phyloP scores from a whole-genome alignment of 2,329 filamentous ascomycete species.

The Cytospora leucostoma region DNA sequence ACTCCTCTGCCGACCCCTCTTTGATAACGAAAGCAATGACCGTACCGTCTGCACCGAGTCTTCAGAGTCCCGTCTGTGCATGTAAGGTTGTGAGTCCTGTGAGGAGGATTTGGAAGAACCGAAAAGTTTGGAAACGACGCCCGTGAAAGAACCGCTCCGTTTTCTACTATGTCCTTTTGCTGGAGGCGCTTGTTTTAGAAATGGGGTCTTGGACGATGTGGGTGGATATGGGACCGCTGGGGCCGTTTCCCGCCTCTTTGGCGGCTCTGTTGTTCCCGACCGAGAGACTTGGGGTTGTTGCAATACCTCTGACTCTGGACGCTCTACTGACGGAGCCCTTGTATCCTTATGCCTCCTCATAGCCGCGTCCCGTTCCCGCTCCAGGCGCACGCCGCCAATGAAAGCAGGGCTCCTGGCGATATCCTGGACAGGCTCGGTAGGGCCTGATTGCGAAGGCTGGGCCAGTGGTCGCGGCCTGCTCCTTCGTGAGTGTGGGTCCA shows the following conservation, averaged over 20 bases:
- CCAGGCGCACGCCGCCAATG: constrained; percentile 47
- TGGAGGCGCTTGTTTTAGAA: constrained; percentile 19
- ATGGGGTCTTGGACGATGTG: constrained; percentile 25
- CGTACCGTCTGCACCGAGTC: constrained; percentile 21
- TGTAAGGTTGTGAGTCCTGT: constrained; percentile 10
- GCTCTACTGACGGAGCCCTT: constrained; percentile 22
- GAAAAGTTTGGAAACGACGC: constrained; percentile 24
- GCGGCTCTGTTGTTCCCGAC: constrained; percentile 11
- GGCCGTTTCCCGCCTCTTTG: constrained; percentile 21
- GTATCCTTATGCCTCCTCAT: constrained; percentile 22
- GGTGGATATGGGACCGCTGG: constrained; percentile 25
- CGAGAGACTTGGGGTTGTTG: constrained; percentile 4
- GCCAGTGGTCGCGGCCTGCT: neutral
- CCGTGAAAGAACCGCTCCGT: constrained; percentile 19
- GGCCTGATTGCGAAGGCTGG: constrained; percentile 11
- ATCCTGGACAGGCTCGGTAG: constrained; percentile 14
- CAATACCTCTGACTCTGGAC: constrained; percentile 11
- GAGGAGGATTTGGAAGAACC: constrained; percentile 16
- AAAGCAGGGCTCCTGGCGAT: constrained; percentile 36
- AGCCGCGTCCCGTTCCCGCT: constrained; percentile 43
- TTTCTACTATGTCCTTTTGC: constrained; percentile 16
- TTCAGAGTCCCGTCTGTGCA: constrained; percentile 18
- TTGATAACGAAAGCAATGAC: constrained; percentile 6
- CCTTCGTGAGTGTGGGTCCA: constrained; percentile 26
- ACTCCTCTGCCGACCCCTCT: constrained; percentile 16